Evolutionary conservation across 73 alveolate species (phyloP).

Genomic region (Paramecium primaurelia): DNA sequence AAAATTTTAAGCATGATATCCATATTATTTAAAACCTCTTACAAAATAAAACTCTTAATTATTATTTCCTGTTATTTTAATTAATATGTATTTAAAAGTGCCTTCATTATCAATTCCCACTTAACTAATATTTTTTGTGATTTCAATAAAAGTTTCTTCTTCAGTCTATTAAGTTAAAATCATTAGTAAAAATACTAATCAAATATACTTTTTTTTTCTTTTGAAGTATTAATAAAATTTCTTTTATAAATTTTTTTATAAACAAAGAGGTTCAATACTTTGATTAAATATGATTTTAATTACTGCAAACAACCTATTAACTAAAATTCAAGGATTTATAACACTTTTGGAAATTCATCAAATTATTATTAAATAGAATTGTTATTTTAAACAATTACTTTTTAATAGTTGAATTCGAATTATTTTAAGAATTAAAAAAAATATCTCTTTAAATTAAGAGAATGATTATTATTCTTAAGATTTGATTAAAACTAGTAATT

Average conservation of each 20-base stretch:
- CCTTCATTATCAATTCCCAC: constrained; percentile 6
- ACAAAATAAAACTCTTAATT: background rate
- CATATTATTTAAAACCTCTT: constrained; percentile 1
- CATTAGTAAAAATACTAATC: background rate
- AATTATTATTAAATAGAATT: no score
- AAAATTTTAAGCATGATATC: constrained; percentile 35
- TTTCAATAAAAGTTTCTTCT: background rate
- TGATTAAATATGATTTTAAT: no score
- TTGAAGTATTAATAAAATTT: background rate
- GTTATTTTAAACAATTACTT: no score
- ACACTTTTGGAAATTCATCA: no score
- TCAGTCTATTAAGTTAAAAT: background rate
- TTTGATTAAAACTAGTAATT: no score
- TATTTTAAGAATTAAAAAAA: no score
- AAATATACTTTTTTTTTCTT: background rate
- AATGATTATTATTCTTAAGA: no score
- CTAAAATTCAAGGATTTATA: no score
- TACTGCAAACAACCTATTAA: no score
- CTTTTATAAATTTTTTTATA: background rate
- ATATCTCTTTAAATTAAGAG: no score
- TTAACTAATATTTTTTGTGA: background rate
- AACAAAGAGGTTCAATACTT: no score
- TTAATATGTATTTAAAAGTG: background rate
- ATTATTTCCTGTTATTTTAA: background rate
- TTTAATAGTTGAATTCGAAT: no score